phyloP scores from a whole-genome alignment of 805 yeast genomes.

The Starmerella ratchasimensis region DNA sequence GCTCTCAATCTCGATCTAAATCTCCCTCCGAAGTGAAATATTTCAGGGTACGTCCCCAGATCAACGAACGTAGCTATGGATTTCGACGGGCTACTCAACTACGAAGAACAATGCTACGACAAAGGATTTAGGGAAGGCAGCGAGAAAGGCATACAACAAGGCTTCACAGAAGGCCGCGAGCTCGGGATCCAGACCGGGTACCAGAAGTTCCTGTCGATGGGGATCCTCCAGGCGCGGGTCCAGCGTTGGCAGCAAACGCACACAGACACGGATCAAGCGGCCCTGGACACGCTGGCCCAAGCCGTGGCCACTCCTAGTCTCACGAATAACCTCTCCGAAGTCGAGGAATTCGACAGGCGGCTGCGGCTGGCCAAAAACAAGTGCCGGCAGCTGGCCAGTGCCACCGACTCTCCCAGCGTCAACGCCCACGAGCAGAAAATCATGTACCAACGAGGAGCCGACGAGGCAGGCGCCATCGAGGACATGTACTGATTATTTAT shows the following conservation, averaged over 20 bases:
- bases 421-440: conserved; percentile 28
- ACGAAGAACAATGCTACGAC: conserved; percentile 32
- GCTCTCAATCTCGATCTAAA: too few species aligned
- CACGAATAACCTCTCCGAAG: conserved; percentile 41
- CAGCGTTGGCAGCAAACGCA: conserved; percentile 24
- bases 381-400: conserved; percentile 37
- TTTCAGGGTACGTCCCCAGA: background rate
- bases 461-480: conserved; percentile 26
- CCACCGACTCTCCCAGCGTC: conserved; percentile 22
- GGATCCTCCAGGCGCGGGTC: conserved; percentile 46
- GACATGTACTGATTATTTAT: conserved; percentile 17
- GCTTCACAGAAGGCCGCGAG: conserved; percentile 64
- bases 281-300: conserved; percentile 21
- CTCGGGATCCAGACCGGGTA: conserved; percentile 44
- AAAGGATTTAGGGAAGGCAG: conserved; percentile 66
- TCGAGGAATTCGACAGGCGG: conserved; percentile 40
- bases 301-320: conserved; percentile 26
- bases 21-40: too few species aligned
- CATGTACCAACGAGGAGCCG: conserved; percentile 19
- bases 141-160: conserved; percentile 43
- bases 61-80: conserved; percentile 7
- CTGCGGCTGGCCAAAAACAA: conserved; percentile 47
- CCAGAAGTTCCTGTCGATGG: conserved; percentile 41
- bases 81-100: conserved; percentile 16
- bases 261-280: conserved; percentile 6